Evolutionary conservation across 768 basidiomycete species (phyloP), one percentile per base, ranked within the genome.

Genomic region (Grammothele lineata): DNA sequence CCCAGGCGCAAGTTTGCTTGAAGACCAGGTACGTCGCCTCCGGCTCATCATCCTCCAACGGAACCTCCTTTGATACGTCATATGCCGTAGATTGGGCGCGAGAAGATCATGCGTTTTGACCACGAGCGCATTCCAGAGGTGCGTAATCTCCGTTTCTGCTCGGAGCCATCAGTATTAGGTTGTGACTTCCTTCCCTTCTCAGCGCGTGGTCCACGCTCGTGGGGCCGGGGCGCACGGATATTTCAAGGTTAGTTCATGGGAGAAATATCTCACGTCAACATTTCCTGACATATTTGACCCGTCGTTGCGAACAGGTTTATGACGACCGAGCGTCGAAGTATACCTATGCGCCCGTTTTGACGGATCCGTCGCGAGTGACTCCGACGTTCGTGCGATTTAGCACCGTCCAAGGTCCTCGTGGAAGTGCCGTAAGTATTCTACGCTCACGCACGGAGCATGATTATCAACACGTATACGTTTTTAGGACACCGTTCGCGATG

Each of bases 61-160:
- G 27, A n/a, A n/a, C n/a, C 27, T 14, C 27, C 36, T 34, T 19
- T 14, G 33, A 36, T 41, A 3, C 11, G 4, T 17, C 14, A 9
- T 3, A 8, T n/a, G 25, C 15, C 12, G 3, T 30, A 61, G 53
- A 56, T 86, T 53, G 76, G 75, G 4, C 77, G 85, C 54, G 83
- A 86, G 69, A 88, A 89, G 65, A 78, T 90, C 24, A 77, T 78
- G 43, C 76, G 82, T 12, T 92, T 91, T 57, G 89, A 92, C 60
- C 89, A 91, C 58, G 90, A 93, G 62, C 85, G 89, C 33, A 92
- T 93, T 44, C 91, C 92, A 0, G 91, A 91, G 70, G 83, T 83
- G 7, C 39, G 55, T 54, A 24, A 24, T 18, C 19, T 39, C 11
- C 7, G 38, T 11, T 8, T 11, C 12, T 14, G 8, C 27, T 30